Conservation (phyloP, 768 basidiomycete species). For the Lactifluus subvellereus region DNA sequence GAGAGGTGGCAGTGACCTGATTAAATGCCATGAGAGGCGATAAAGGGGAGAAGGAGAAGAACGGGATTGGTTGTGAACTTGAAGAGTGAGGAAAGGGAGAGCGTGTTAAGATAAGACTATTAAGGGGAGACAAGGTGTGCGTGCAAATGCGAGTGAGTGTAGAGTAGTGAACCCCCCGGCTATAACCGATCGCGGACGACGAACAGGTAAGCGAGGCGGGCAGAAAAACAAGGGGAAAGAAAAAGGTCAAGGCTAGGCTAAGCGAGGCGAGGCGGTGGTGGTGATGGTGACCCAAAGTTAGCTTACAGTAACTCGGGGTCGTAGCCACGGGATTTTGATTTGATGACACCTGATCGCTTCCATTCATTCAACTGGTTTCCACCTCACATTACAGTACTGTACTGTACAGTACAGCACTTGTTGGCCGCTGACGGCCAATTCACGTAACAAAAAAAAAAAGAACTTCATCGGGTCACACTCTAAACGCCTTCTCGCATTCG, state of each 20-base stretch:
- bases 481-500: no score
- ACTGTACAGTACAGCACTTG: no score
- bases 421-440: no score
- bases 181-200: neutral
- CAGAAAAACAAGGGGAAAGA: neutral
- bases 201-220: neutral
- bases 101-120: neutral
- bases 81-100: neutral
- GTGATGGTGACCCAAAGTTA: neutral
- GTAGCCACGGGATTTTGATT: no score
- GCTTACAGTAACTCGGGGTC: no score
- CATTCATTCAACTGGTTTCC: no score
- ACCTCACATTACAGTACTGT: no score
- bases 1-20: constrained; percentile 47
- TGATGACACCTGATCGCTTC: no score
- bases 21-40: constrained; percentile 41
- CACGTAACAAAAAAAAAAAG: no score
- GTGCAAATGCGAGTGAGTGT: neutral
- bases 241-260: no score
- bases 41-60: neutral
- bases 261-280: neutral
- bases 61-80: neutral
- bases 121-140: neutral
- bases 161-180: neutral
- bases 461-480: no score